Evolutionary conservation across 2,329 filamentous ascomycete species (phyloP), one percentile per base, ranked within the genome.

Genomic region (Sporothrix variecibatus): DNA sequence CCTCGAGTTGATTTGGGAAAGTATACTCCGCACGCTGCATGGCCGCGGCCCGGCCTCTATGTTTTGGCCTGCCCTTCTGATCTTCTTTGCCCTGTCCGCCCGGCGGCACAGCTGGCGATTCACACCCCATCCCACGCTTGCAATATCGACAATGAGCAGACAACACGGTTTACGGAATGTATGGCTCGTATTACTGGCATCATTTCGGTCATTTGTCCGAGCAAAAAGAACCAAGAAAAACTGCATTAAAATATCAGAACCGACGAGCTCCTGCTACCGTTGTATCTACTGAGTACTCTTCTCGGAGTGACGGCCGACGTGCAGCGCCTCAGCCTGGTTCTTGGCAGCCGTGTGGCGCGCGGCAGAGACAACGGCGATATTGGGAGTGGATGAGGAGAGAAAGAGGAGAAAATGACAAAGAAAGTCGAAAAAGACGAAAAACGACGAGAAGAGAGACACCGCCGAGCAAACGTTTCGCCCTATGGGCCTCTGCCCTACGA

Each of bases 321-420:
- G 60, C 60, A 65, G 60, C 60, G 60, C 60, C 34, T 40, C 60
- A 65, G 38, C 20, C 34, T 23, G 38, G 60, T 20, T 40, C 60
- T 40, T 64, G 56, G 56, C 56, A 62, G 28, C 58, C 58, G 58
- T 62, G 58, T 62, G 58, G 58, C 58, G 58, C 58, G 28, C 60
- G n/a, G 60, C 34, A 43, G 34, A 40, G n/a, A 65, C 31, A 26
- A 23, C n/a, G 60, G 38, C 20, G 60, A 65, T 65, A 65, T 43
- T 62, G 17, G 58, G 58, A 28, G 28, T 56, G 51, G 51, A 26
- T 2, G 51, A 56, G 51, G 9, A 28, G 51, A 56, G 51, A 11
- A 56, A 43, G 40, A 43, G 40, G 40, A 43, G 40, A 43, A 43
- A 43, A 43, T 15, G 40, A 43, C 40, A 43, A 43, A 43, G 6